Base-by-base conservation (phyloP, 176 grass and related monocot genomes). In the Oryza glumipatula region DNA sequence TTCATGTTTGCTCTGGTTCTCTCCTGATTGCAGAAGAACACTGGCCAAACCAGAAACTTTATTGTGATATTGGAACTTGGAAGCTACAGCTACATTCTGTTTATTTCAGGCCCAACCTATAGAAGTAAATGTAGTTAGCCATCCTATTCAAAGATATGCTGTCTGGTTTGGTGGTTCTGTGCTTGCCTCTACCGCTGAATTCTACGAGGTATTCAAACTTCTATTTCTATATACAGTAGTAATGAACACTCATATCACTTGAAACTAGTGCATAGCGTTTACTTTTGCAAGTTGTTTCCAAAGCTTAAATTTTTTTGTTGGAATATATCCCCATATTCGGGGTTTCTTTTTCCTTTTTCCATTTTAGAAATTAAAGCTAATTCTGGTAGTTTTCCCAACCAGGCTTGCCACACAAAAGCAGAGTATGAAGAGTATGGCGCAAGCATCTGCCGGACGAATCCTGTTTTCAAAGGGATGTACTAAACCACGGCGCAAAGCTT, bases 121-220 rank as follows among this genome's bases (percentile, higher is more conserved):
- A 72, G 93, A 99, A 91, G 96, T 99, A 68, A 96, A 92, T 73
- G 96, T 99, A 69, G 91, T 92, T 61, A 99, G 89, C 52, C 91
- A 99, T 92, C 91, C 96, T 45, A 95, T 99, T 30, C 96, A 99
- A 65, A 96, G 91, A 92, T 99, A 91, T 78, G 96, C 96, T 2
- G 96, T 99, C 77, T 99, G 96, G 96, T 99, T 99, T 76, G 96
- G 96, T 4, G 96, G 96, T 78, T 99, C 96, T 66, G 93, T 99
- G 66, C 96, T 99, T 92, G 96, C 96, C 79, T 99, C 96, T 65
- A 96, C 96, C 3, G 46, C 91, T 69, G 96, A 99, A 86, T 99
- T 99, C 86, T 99, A 99, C 4, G 84, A 88, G 96, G 96, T 99
- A 99, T 69, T 84, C 38, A 65, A 82, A 76, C 28, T 82, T 64